A percentile compares a stretch with the other conserved stretches of the same genome.
Conservation (phyloP, 306 rosid species). For the Mimosa bimucronata region DNA sequence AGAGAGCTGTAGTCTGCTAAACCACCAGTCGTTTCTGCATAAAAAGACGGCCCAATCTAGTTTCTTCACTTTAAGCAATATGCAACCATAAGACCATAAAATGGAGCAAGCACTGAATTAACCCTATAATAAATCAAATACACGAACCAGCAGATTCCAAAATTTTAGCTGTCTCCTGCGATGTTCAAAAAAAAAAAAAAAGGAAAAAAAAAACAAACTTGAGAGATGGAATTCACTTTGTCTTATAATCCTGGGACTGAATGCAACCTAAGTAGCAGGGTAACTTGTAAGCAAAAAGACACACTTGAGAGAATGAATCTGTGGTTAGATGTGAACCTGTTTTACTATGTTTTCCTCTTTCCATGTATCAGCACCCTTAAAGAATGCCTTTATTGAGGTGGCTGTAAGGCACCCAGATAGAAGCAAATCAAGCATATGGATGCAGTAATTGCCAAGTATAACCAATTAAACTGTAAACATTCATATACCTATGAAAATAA, state of each 20-base stretch:
- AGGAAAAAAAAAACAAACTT: neutral
- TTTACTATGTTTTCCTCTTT: constrained; percentile 61
- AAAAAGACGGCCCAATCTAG: constrained; percentile 6
- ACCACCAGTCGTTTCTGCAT: constrained; percentile 45
- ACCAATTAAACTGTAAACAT: neutral
- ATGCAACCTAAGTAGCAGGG: neutral
- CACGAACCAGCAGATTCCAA: constrained; percentile 63
- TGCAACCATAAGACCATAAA: neutral
- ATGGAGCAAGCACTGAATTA: neutral
- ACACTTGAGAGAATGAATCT: neutral
- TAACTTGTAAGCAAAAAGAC: neutral
- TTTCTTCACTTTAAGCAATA: neutral
- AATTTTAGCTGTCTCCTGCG: constrained; percentile 56
- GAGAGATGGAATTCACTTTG: too few relatives aligned
- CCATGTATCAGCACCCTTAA: constrained; percentile 68
- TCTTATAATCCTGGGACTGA: neutral
- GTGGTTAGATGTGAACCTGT: constrained; percentile 40
- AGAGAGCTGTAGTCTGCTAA: constrained; percentile 65
- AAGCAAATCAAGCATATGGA: constrained; percentile 9
- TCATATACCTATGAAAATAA: constrained; percentile 56
- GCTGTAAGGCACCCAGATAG: constrained; percentile 29
- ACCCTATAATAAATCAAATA: neutral
- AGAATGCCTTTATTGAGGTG: constrained; percentile 60
- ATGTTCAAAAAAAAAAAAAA: neutral
- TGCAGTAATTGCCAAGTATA: neutral